Evolutionary conservation across 2,329 filamentous ascomycete species (phyloP).

Genomic region (Cordyceps militaris): DNA sequence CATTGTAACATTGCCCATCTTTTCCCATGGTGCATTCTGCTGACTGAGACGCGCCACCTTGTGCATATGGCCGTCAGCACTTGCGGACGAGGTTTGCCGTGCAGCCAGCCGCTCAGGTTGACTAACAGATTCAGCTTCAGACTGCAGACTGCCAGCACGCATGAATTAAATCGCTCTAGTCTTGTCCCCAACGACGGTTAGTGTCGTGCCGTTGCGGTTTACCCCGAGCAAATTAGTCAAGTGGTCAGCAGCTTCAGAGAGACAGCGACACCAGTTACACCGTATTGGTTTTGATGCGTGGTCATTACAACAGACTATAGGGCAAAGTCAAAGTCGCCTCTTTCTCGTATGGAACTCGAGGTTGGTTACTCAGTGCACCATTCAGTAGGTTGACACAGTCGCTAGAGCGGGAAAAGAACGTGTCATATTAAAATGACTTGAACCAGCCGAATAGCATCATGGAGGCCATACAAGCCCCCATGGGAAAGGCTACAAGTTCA

Average conservation of each 20-base stretch:
- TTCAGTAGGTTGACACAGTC: not conserved
- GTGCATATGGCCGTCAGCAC: conserved; percentile 7
- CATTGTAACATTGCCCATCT: conserved; percentile 9
- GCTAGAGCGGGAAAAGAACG: not conserved
- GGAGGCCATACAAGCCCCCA: not conserved
- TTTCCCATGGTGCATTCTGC: not conserved
- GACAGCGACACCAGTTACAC: not conserved
- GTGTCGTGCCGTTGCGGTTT: not conserved
- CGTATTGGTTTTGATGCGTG: not conserved
- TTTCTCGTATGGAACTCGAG: not conserved
- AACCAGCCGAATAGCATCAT: not conserved
- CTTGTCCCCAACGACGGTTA: not conserved
- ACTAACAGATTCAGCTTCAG: not conserved
- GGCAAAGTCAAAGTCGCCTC: not conserved
- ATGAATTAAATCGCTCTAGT: not conserved
- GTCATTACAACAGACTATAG: not conserved
- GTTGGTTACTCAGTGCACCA: not conserved
- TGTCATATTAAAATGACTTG: not conserved
- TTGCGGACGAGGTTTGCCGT: not conserved
- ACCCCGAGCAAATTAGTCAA: not conserved
- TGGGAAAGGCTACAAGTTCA: no score
- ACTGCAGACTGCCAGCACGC: not conserved
- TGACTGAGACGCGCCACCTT: conserved; percentile 4
- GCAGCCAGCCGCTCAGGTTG: conserved; percentile 4
- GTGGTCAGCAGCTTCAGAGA: not conserved